A percentile compares a stretch with the other conserved stretches of the same genome.
Conservation (phyloP, 2,329 filamentous ascomycete genomes). For the Xylaria sp. region DNA sequence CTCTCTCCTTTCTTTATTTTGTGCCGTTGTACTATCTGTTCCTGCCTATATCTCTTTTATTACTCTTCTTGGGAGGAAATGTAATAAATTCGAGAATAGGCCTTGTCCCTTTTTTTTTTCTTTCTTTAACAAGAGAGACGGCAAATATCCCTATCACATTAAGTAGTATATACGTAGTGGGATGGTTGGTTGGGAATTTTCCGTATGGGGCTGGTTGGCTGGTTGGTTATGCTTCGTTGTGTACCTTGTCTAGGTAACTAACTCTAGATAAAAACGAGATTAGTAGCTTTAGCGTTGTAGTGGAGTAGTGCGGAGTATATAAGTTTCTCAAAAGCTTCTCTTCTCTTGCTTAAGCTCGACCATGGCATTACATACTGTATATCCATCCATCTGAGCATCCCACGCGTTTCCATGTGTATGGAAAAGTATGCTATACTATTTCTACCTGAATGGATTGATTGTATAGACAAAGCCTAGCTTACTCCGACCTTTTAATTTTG, state of each 20-base stretch:
- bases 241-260: background rate
- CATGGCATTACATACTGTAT: background rate
- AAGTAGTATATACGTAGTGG: background rate
- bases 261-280: slow-evolving; percentile 18
- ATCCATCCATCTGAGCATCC: background rate
- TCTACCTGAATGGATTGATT: background rate
- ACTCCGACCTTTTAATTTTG: background rate
- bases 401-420: no score
- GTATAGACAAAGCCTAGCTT: background rate
- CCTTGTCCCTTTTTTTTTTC: background rate
- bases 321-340: background rate
- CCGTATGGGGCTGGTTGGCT: background rate
- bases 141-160: background rate
- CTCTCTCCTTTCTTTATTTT: background rate
- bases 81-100: slow-evolving; percentile 1
- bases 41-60: background rate
- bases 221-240: background rate
- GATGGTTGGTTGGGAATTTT: background rate
- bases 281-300: background rate
- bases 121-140: no score
- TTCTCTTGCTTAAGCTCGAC: no score
- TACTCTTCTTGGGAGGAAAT: background rate
- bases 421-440: no score
- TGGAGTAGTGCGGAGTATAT: background rate
- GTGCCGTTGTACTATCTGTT: background rate